Evolutionary conservation across 331 rosid genomes (phyloP).

Genomic region (Dryas integrifolia): DNA sequence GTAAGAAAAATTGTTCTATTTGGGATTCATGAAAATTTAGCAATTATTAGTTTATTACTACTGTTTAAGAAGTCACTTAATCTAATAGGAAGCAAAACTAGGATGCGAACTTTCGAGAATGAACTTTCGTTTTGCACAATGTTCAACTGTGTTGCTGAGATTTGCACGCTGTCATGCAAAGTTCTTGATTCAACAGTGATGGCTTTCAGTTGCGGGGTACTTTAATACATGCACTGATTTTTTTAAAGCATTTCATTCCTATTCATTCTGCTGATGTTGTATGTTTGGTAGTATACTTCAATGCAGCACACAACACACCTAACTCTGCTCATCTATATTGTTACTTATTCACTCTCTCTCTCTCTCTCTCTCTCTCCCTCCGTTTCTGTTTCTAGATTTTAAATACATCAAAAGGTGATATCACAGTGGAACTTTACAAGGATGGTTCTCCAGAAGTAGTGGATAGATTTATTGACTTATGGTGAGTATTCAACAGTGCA

Average conservation of each 20-base stretch:
- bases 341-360: not conserved
- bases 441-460: slow-evolving; percentile 94
- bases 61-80: not conserved
- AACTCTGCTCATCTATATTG: not conserved
- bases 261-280: not conserved
- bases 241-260: not conserved
- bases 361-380: not conserved
- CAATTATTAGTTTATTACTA: too few relatives aligned
- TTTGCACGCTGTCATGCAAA: not conserved
- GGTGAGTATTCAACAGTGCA: slow-evolving; percentile 53
- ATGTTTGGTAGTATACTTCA: not conserved
- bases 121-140: not conserved
- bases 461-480: slow-evolving; percentile 91
- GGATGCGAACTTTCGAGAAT: not conserved
- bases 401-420: slow-evolving; percentile 82
- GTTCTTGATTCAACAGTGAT: not conserved
- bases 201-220: not conserved
- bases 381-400: slow-evolving; percentile 47
- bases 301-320: not conserved
- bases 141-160: not conserved
- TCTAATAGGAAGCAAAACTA: not conserved
- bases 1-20: not conserved
- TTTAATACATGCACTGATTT: not conserved
- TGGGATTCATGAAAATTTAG: not conserved
- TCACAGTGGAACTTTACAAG: slow-evolving; percentile 67